Evolutionary conservation across 495 filamentous ascomycete genomes (phyloP).

Genomic region (Aspergillus steynii): DNA sequence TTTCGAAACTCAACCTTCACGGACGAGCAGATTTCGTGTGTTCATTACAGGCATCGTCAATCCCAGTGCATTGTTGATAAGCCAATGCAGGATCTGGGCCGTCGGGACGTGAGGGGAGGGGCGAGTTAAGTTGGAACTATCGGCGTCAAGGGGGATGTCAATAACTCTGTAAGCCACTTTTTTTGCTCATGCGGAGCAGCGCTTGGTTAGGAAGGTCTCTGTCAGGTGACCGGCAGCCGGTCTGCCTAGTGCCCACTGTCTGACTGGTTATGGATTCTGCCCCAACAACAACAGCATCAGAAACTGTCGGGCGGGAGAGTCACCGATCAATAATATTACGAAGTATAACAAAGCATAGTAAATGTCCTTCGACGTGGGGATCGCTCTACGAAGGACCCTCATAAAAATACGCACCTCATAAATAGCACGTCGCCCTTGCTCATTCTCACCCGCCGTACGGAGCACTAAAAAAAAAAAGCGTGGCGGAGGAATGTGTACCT

Average conservation of each 20-base stretch:
- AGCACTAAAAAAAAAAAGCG: conserved; percentile 11
- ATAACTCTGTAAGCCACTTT: conserved; percentile 8
- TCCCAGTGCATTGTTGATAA: no score
- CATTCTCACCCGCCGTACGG: neutral
- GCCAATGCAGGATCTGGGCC: neutral
- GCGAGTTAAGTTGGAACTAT: neutral
- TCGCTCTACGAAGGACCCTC: neutral
- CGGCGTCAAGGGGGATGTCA: conserved; percentile 11
- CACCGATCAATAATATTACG: neutral
- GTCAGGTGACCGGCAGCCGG: neutral
- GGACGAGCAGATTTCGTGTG: neutral
- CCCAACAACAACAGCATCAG: neutral
- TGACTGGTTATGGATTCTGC: no score
- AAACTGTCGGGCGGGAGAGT: neutral
- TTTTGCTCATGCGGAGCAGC: neutral
- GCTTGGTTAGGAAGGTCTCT: neutral
- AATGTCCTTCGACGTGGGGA: neutral
- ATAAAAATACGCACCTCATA: neutral
- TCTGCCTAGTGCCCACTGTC: no score
- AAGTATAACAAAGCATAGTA: neutral
- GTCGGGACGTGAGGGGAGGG: conserved; percentile 10
- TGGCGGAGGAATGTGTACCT: conserved; percentile 7
- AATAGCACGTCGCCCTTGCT: neutral
- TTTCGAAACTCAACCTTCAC: conserved; percentile 1
- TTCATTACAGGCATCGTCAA: neutral